Base-by-base conservation (phyloP, 2,329 filamentous ascomycete genomes). In the Fusarium oxysporum region DNA sequence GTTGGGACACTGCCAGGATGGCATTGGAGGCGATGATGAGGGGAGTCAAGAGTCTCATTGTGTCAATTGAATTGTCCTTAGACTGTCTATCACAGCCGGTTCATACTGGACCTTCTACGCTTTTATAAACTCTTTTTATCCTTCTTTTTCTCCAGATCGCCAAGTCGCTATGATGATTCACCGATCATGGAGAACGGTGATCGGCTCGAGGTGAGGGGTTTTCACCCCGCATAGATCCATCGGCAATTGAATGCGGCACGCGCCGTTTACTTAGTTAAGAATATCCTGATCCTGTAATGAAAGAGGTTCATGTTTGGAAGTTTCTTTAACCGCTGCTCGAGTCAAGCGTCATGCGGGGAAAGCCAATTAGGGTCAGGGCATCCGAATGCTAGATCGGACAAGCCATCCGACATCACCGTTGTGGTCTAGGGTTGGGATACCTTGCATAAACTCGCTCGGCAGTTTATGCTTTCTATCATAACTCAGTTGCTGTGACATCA, bases 201-300 rank as follows among this genome's bases (percentile, higher is more conserved):
- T 68, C 63, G 47, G 50, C 41, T 54, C 35, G 28, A 35, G n/a
- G 32, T 58, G 66, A 69, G 66, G 66, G 69, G 69, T 65, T 19
- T 10, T 17, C 47, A 54, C 69, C 69, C 69, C 69, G 48, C 69
- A 69, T 47, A 19, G 12, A 51, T 38, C 33, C 33, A 8, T 45
- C 69, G 69, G 69, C 69, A 71, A 69, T 65, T 72, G 30, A 44
- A 40, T 35, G 35, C 69, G 69, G 69, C 48, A 71, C 28, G 33
- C 50, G 50, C 50, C 50, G 33, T 28, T 28, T 38, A 54, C 32
- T 37, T 33, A 32, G 21, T 62, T 55, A 16, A 25, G 21, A 23
- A 63, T 48, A 12, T 23, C 11, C 3, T 38, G 8, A 23, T 47
- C 25, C 10, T n/a, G 13, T 3, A 5, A 13, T 25, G 5, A 16